Evolutionary conservation across 805 yeast species (phyloP).

Genomic region (Schwanniomyces pseudopolymorphus): DNA sequence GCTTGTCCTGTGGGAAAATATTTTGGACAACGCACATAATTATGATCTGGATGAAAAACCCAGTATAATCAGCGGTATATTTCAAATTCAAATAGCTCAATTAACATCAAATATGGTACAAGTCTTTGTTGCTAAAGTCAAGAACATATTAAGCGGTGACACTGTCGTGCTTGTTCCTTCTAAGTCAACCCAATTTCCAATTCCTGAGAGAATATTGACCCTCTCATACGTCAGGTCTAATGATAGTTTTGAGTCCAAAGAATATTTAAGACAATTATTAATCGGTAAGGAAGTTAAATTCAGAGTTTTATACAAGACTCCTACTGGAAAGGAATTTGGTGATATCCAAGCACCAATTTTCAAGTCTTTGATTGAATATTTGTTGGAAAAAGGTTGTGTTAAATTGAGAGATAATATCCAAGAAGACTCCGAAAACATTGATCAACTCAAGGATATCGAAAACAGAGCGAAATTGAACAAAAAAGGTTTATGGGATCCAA

Average conservation of each 20-base stretch:
- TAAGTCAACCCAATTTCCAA: constrained; percentile 38
- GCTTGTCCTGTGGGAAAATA: not conserved
- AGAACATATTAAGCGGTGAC: constrained; percentile 69
- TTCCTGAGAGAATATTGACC: constrained; percentile 60
- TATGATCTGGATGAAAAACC: not conserved
- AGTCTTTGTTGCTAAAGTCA: constrained; percentile 56
- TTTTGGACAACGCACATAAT: constrained; percentile 8
- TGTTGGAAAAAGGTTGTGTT: constrained; percentile 59
- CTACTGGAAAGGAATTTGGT: constrained; percentile 66
- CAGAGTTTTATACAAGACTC: constrained; percentile 53
- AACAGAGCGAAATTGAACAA: constrained; percentile 49
- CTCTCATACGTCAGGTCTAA: constrained; percentile 63
- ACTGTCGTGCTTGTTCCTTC: constrained; percentile 61
- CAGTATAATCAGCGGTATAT: not conserved
- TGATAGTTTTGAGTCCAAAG: constrained; percentile 62
- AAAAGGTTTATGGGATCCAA: constrained; percentile 56
- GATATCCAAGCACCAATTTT: constrained; percentile 66
- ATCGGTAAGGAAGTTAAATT: constrained; percentile 67
- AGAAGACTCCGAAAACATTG: constrained; percentile 39
- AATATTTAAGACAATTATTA: constrained; percentile 56
- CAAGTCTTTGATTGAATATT: constrained; percentile 54
- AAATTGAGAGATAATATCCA: constrained; percentile 56
- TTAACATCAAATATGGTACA: constrained; percentile 4
- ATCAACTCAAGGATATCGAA: constrained; percentile 41
- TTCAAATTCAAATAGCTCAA: not conserved